Percentiles rank a stretch among this genome's conserved stretches.
These are phyloP conservation scores for Elsinoe australis DNA, from an alignment of 2,329 filamentous ascomycete genomes.

Conservation along the genomic window DNA sequence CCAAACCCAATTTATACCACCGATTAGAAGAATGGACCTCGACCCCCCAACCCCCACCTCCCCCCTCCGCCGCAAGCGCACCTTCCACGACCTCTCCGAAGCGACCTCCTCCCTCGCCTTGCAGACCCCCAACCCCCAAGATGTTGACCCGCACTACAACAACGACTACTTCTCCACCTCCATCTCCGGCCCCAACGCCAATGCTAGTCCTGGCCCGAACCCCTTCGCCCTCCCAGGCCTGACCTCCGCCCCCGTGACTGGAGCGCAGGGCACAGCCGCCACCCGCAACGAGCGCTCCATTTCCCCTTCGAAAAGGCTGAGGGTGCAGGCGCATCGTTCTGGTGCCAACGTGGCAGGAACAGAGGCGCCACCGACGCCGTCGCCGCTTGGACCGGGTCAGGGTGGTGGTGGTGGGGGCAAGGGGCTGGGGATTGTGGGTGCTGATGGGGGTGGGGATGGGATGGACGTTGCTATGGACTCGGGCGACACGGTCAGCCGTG, in stretches of 20 bases:
- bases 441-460: not conserved
- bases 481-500: not conserved
- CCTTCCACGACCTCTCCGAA: constrained; percentile 7
- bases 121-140: constrained; percentile 1
- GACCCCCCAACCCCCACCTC: constrained; percentile 14
- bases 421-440: not conserved
- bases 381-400: not conserved
- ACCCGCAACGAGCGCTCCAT: not conserved
- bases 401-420: not conserved
- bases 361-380: not conserved
- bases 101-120: constrained; percentile 9
- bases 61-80: constrained; percentile 14
- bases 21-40: not conserved
- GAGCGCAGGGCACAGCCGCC: not conserved
- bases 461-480: not conserved
- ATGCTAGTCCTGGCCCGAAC: not conserved
- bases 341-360: not conserved
- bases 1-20: not conserved
- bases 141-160: constrained; percentile 5
- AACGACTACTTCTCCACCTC: constrained; percentile 1
- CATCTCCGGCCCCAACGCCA: not conserved
- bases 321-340: not conserved
- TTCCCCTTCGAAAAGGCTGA: constrained; percentile 4
- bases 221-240: constrained; percentile 4
- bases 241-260: too few relatives aligned